Base-by-base conservation (phyloP, 441 rosid species). In the Erysimum cheiri region DNA sequence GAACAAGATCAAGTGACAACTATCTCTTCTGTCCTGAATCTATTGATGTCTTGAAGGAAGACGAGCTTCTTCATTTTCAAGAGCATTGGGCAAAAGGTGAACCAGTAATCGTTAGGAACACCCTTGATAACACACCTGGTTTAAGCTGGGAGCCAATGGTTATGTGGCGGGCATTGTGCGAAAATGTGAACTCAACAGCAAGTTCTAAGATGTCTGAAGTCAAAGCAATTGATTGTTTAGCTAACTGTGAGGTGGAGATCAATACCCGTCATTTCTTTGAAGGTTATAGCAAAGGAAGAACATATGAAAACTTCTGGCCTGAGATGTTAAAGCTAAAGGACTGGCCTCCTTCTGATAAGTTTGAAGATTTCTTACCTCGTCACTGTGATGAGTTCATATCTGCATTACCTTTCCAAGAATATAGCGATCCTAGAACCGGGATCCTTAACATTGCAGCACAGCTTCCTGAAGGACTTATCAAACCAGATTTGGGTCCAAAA, bases 131-230 rank as follows among this genome's bases (percentile, higher is more conserved):
- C 65, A 71, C 85, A 17, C 58, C 88, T 53, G 88, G 84, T 72
- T 79, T 92, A 74, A 92, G 97, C 80, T 94, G 99, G 99, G 97
- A 94, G 69, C 99, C 99, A 6, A 82, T 75, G 87, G 99, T 92
- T 8, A 94, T 94, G 96, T 83, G 91, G 96, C 91, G 96, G 36
- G 99, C 97, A 5, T 81, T 94, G 60, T 85, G 96, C 57, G 84
- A 87, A 54, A 81, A 78, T 41, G 75, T 59, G 54, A 85, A 87
- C 78, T 56, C 82, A 28, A 61, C 72, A 8, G 41, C 73, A 35
- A 79, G 88, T 69, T 77, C 90, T 37, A 80, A 78, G 68, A 85
- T 85, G 82, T 83, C 89, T 12, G 81, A 76, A 72, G 92, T 93
- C 59, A 85, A 80, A 80, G 96, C 94, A 15, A 82, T 94, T 6